A percentile compares a stretch with the other conserved stretches of the same genome.
Conservation (phyloP, 257 asterid genomes). For the Solanum pinnatisectum region DNA sequence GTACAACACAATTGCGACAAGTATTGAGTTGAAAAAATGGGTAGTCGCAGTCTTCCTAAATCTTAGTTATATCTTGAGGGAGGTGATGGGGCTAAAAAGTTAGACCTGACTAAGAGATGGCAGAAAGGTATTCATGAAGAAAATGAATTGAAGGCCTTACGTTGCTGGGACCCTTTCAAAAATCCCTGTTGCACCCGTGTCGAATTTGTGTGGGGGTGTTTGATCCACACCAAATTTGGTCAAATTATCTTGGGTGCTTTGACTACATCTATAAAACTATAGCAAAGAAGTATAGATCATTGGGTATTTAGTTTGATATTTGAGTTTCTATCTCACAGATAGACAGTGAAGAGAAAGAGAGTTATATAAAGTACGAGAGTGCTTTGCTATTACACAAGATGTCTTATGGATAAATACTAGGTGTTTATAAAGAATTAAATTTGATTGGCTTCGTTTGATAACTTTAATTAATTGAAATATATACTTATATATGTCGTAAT, state of each 20-base stretch:
- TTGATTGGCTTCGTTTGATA: not conserved
- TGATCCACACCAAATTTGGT: not conserved
- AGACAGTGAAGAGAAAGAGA: not conserved
- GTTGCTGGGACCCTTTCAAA: not conserved
- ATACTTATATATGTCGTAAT: not conserved
- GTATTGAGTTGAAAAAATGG: not conserved
- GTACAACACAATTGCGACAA: not conserved
- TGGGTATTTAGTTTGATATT: not conserved
- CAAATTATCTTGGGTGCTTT: not conserved
- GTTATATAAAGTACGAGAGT: not conserved
- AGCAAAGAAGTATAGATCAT: not conserved
- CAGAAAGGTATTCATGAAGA: not conserved
- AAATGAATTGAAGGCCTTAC: not conserved
- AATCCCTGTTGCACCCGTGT: not conserved
- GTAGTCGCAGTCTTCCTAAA: not conserved
- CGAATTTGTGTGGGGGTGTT: not conserved
- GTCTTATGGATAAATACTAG: not conserved
- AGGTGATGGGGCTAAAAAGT: not conserved
- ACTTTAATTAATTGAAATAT: not conserved
- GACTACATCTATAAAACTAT: not conserved
- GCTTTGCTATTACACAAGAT: not conserved
- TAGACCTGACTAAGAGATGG: not conserved
- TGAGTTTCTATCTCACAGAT: not conserved
- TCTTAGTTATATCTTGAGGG: not conserved
- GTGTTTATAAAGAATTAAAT: not conserved